Base-by-base conservation (phyloP, 1,284 basidiomycete species). In the Ganoderma multipileum region DNA sequence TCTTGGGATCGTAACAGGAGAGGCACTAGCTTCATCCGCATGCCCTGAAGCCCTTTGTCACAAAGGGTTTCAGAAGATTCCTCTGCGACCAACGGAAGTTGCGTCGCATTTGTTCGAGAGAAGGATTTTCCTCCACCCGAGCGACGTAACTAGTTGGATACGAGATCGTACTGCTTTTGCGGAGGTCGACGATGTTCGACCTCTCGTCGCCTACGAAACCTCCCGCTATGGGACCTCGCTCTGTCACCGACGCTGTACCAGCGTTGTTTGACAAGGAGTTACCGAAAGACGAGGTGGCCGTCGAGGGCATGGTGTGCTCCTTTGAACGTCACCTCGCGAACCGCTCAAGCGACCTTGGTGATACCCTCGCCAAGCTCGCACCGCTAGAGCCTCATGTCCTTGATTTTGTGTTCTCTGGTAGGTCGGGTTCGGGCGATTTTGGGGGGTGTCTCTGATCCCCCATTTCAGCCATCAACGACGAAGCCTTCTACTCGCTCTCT, bases 351-450 rank as follows among this genome's bases (percentile, higher is more conserved):
- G 47, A 33, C 52, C 14, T 63, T 20, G 33, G 39, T 9, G 61
- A 63, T 7, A 28, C 41, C 3, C 50, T 54, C 11, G n/a, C 47
- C 30, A 23, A 26, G 5, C 20, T 63, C 18, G 36, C 38, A 2
- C 23, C 16, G 6, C 14, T 23, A 6, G 47, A 23, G 23, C n/a
- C 36, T 9, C 33, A 63, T 14, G n/a, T 16, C 6, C n/a, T 63
- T 6, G 36, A 54, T 9, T 54, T 63, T 12, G 50, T 63, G 20
- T 33, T 63, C 4, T 52, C 61, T n/a, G 44, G 61, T 63, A 39
- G 20, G 61, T 39, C 3, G 6, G 14, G 23, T 8, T 23, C 28
- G 28, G 16, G 23, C 11, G 28, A n/a, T 7, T 3, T 2, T 11
- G 12, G 26, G 20, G 2, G 5, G 11, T 41, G 16, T 2, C 26